Evolutionary conservation across 139 green algal species (phyloP), one percentile per base, ranked within the genome.

Genomic region (Coccomyxa sp.): DNA sequence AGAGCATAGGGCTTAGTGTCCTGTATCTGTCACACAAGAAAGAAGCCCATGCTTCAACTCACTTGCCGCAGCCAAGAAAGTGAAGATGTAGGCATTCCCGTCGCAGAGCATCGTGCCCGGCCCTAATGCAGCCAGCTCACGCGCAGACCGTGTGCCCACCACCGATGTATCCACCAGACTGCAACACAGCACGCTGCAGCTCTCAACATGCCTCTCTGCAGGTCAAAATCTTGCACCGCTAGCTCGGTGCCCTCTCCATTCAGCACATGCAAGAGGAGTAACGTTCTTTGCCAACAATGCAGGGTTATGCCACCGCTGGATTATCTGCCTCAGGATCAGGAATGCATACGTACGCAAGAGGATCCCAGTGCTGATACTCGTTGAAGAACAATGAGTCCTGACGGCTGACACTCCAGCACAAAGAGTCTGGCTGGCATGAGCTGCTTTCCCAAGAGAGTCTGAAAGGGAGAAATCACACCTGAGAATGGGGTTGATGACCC

Each of bases 151-250:
- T 1, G 55, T 55, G 54, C 75, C 75, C 12, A 79, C 75, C 35
- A 79, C 75, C 6, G 68, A 55, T 36, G 76, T 87, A 70, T 84
- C 79, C 31, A 90, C 29, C 36, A 86, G 35, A 75, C 37, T 75
- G 70, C 31, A 55, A 75, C 4, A 72, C 27, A 8, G 27, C 64
- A 72, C n/a, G n/a, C n/a, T n/a, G n/a, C n/a, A 39, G 6, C 64
- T 37, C 5, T 64, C 50, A 64, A 31, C 50, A 64, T 64, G 50
- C 50, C 2, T 3, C 27, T n/a, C n/a, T n/a, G n/a, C n/a, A n/a
- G n/a, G n/a, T n/a, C n/a, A n/a, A n/a, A n/a, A n/a, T n/a, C n/a
- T n/a, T n/a, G n/a, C n/a, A n/a, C n/a, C n/a, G n/a, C n/a, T n/a
- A n/a, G n/a, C n/a, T n/a, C n/a, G n/a, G n/a, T n/a, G n/a, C n/a